Evolutionary conservation across 192 early-diverging fungal species (phyloP).

Genomic region (Linnemannia hyalina): DNA sequence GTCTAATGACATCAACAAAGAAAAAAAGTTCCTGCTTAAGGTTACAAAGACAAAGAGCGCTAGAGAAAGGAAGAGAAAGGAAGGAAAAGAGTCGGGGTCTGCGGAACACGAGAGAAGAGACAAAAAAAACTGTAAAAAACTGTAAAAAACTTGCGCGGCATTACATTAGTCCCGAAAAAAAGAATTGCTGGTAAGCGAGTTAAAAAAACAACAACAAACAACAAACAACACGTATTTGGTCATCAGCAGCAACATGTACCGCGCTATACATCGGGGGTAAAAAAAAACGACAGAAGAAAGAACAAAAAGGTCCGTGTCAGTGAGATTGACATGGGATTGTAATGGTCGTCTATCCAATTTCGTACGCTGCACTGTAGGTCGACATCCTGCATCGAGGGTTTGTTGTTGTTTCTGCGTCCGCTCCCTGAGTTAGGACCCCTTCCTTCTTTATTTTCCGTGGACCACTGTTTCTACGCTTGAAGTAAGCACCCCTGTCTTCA

Average conservation of each 20-base stretch:
- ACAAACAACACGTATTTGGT: neutral
- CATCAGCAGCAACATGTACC: neutral
- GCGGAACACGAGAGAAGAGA: neutral
- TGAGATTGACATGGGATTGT: neutral
- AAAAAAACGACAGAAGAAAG: neutral
- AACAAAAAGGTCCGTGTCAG: neutral
- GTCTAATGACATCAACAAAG: neutral
- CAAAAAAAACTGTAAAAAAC: neutral
- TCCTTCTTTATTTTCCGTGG: neutral
- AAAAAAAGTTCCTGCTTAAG: neutral
- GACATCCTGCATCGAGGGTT: too few species aligned
- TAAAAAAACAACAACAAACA: neutral
- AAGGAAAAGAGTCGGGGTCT: neutral
- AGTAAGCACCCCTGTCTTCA: neutral
- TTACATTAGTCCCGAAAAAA: neutral
- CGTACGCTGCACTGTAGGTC: too few species aligned
- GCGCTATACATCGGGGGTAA: neutral
- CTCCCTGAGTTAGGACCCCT: neutral
- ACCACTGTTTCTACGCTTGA: neutral
- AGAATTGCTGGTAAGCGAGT: neutral
- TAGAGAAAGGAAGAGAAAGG: neutral
- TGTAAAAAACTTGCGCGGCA: slow-evolving; percentile 7
- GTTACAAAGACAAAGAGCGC: neutral
- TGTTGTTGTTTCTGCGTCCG: neutral
- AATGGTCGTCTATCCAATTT: too few species aligned